These are phyloP conservation scores for Claviceps citrina DNA, from an alignment of 2,329 filamentous ascomycete genomes.

Conservation along the genomic window DNA sequence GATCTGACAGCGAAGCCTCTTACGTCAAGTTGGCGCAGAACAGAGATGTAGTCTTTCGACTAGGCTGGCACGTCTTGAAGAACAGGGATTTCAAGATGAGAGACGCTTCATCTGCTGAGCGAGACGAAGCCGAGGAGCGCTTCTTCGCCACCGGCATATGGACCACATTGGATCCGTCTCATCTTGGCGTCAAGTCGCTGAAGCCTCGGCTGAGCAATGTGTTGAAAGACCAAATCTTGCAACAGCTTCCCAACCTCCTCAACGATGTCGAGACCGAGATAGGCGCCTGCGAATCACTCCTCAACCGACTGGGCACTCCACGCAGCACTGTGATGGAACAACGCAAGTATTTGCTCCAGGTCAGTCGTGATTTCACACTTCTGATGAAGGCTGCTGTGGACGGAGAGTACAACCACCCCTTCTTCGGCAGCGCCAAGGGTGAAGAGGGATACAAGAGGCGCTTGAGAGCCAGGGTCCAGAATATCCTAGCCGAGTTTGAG, in stretches of 20 bases:
- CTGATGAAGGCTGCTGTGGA: constrained; percentile 31
- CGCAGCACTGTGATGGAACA: constrained; percentile 31
- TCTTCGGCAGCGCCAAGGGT: constrained; percentile 26
- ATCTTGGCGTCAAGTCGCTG: constrained; percentile 33
- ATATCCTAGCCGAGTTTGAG: constrained; percentile 26
- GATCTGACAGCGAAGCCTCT: constrained; percentile 23
- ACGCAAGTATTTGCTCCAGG: constrained; percentile 27
- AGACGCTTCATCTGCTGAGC: constrained; percentile 15
- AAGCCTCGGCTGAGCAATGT: constrained; percentile 34
- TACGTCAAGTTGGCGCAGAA: constrained; percentile 31
- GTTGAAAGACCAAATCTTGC: constrained; percentile 30
- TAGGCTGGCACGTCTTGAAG: constrained; percentile 38
- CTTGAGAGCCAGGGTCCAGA: constrained; percentile 39
- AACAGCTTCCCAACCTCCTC: constrained; percentile 30
- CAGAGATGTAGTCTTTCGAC: constrained; percentile 28
- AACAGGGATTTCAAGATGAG: constrained; percentile 24
- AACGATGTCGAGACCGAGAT: constrained; percentile 25
- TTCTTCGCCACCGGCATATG: constrained; percentile 31
- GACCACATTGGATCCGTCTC: constrained; percentile 17
- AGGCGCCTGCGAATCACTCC: constrained; percentile 16
- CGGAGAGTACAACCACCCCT: constrained; percentile 35
- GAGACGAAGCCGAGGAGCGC: constrained; percentile 23
- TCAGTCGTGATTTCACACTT: constrained; percentile 28
- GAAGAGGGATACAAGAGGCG: constrained; percentile 24
- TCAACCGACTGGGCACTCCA: constrained; percentile 33